Evolutionary conservation across 2,329 filamentous ascomycete genomes (phyloP), one percentile per base, ranked within the genome.

Genomic region (Endocalyx cinctus): DNA sequence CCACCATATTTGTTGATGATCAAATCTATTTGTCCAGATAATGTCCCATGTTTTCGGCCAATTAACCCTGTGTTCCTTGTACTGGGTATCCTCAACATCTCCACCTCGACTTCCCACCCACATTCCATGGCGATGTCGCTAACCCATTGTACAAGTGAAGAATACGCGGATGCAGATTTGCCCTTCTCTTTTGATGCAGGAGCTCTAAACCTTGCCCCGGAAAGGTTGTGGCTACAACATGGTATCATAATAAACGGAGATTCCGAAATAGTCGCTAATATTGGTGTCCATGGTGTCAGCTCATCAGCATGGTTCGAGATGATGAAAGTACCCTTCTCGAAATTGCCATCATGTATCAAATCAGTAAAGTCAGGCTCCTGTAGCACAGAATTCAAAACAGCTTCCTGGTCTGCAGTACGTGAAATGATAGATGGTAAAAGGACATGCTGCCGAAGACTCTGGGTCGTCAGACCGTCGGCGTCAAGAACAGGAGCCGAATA

Each of bases 301-400:
- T 98, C 89, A 55, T 98, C 92, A 10, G 90, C 90, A 58, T 98
- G 92, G 54, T 98, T 98, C 30, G 88, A 94, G 43, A 98, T 84
- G 50, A 98, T 87, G 59, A 98, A 98, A 0, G 87, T 94, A 17
- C 79, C 78, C 12, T 60, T 56, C 0, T 77, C 70, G 51, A 97
- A 95, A 8, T 69, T 52, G 22, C 90, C 92, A 41, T 69, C 58
- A 49, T 78, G 70, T 12, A 69, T 54, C 17, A 52, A 43, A 14
- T 47, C 41, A 22, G 52, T 35, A 31, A 31, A 45, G 33, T 47
- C 45, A 28, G 32, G 30, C 19, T 39, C 38, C 13, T 29, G n/a
- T 15, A 31, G 17, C 10, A 4, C 22, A 28, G 40, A 31, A 27
- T 41, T 36, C 28, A 19, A 31, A 18, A 38, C 31, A 38, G 45